Base-by-base conservation (phyloP, 1,284 basidiomycete species). In the Rhodotorula sp. region DNA sequence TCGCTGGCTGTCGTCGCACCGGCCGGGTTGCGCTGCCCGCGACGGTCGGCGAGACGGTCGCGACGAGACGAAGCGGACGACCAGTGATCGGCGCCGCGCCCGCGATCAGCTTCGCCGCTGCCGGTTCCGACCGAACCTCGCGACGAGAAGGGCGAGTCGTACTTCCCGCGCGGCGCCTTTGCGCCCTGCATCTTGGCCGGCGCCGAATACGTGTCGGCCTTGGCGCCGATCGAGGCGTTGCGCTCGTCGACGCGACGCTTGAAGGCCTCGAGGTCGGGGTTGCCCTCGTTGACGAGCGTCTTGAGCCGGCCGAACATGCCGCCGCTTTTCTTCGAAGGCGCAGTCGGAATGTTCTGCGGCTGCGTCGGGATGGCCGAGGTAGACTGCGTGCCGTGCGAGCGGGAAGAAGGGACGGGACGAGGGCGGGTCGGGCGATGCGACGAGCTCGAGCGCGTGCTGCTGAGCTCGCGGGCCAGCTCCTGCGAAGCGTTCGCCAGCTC, bases 401-500 rank as follows among this genome's bases (percentile, higher is more conserved):
- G 64, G 3, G 69, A 67, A 8, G 61, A 66, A 27, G 55, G 60
- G 2, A 61, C 54, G 19, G 70, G 59, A 34, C 67, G 56, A 17
- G 71, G 53, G 7, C 67, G 59, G 4, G 68, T 52, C 4, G 70
- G 45, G 25, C 49, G 55, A 4, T 63, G 34, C 44, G 25, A 52
- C 45, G 63, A 64, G 3, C 56, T 54, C 16, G 64, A 67, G 4
- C 54, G 52, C 14, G 86, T 87, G 72, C 85, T 85, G 79, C 89
- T 90, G 73, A 95, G 87, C 82, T 94, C 91, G 71, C 92, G 86
- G 21, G 91, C 93, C 45, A 95, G 85, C 13, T 87, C 85, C 80
- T 95, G 91, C 8, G 90, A 91, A 1, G 90, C 92, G 61, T 85
- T 85, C 7, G 91, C 92, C 48, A 94, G 86, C 13, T 88, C 89